A percentile compares a stretch with the other conserved stretches of the same genome.
These are phyloP conservation scores for Umbelopsis sp. DNA, from an alignment of 371 early-diverging fungal species.

Conservation along the genomic window DNA sequence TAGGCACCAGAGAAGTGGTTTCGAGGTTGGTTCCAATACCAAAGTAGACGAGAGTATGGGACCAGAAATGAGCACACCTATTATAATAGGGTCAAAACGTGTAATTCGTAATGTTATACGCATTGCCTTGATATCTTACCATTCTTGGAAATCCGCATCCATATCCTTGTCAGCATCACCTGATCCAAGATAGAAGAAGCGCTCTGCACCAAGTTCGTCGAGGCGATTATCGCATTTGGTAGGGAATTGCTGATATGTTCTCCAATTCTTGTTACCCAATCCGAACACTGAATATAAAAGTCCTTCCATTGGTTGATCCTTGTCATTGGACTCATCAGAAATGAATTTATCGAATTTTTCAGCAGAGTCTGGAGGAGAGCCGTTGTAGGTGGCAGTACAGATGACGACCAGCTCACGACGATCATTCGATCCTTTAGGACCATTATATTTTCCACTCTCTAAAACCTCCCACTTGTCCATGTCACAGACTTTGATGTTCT, in stretches of 20 bases:
- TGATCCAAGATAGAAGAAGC: conserved; percentile 33
- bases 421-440: conserved; percentile 19
- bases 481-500: conserved; percentile 26
- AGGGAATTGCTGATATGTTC: conserved; percentile 48
- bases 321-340: conserved; percentile 28
- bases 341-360: conserved; percentile 57
- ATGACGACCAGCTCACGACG: conserved; percentile 48
- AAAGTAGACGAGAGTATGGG: conserved; percentile 32
- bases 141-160: conserved; percentile 35
- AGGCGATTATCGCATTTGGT: conserved; percentile 30
- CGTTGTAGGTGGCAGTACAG: conserved; percentile 60
- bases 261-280: conserved; percentile 62
- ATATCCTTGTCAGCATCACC: conserved; percentile 49
- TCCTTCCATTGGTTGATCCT: conserved; percentile 33
- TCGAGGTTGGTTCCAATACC: conserved; percentile 38
- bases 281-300: conserved; percentile 58
- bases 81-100: too few relatives aligned
- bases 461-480: conserved; percentile 38
- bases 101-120: too few relatives aligned
- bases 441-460: conserved; percentile 22
- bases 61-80: conserved; percentile 50
- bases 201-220: conserved; percentile 40
- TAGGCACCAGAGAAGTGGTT: conserved; percentile 8
- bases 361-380: conserved; percentile 62
- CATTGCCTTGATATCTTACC: conserved; percentile 18